phyloP scores from a whole-genome alignment of 805 yeast genomes.

The Pachysolen tannophilus region DNA sequence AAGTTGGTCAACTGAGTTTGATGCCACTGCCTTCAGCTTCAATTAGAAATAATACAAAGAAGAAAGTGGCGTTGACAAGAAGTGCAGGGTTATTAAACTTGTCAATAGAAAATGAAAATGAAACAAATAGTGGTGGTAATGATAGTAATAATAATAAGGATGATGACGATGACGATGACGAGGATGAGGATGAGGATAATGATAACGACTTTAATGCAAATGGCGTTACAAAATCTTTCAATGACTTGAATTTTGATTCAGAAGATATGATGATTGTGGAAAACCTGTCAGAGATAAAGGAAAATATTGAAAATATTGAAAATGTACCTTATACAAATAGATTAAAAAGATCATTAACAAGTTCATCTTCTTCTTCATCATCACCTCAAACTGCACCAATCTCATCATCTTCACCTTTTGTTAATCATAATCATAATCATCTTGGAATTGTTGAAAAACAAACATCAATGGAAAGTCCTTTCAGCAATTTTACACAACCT shows the following conservation, averaged over 20 bases:
- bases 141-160: constrained; percentile 8
- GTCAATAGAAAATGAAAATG: constrained; percentile 33
- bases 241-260: constrained; percentile 22
- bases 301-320: not conserved
- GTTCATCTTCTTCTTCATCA: constrained; percentile 3
- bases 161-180: constrained; percentile 7
- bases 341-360: constrained; percentile 7
- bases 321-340: constrained; percentile 5
- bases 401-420: constrained; percentile 6
- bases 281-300: too few relatives aligned
- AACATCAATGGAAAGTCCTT: constrained; percentile 6
- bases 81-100: constrained; percentile 45
- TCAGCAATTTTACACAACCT: not conserved
- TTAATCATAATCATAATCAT: constrained; percentile 1
- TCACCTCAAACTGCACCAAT: not conserved
- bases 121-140: too few relatives aligned
- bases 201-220: constrained; percentile 17
- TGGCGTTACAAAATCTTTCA: constrained; percentile 25
- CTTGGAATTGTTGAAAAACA: not conserved
- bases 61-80: constrained; percentile 33
- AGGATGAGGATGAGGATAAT: constrained; percentile 16
- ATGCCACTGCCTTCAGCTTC: too few relatives aligned
- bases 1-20: not conserved
- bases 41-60: too few relatives aligned
- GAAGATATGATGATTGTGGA: too few relatives aligned